Conservation (phyloP, 441 rosid species). For the Hypseocharis bilobata region DNA sequence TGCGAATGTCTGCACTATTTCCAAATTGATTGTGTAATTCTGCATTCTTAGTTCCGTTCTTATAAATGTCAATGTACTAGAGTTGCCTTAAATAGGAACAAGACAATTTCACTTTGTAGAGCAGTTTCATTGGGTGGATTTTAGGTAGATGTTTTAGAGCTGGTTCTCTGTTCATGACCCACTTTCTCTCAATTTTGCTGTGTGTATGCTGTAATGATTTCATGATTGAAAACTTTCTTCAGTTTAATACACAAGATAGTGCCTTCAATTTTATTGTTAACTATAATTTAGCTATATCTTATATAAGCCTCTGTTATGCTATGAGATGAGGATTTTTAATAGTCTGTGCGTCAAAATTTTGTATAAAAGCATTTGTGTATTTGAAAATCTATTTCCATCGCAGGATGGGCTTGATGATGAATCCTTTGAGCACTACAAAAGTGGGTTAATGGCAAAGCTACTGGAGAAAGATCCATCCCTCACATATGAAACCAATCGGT, state of each 20-base stretch:
- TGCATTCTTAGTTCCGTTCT: neutral
- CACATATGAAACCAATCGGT: constrained; percentile 60
- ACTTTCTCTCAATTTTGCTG: too few relatives aligned
- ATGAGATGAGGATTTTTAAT: neutral
- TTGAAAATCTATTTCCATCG: constrained; percentile 15
- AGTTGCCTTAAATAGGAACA: neutral
- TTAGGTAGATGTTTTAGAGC: neutral
- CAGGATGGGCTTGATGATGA: constrained; percentile 71
- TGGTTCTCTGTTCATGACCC: neutral
- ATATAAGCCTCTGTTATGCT: neutral
- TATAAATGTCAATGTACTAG: neutral
- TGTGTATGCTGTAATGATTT: too few relatives aligned
- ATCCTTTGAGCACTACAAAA: constrained; percentile 59
- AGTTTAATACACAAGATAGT: neutral
- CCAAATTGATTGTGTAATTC: neutral
- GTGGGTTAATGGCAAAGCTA: constrained; percentile 71
- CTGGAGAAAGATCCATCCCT: constrained; percentile 89
- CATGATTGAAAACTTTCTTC: neutral
- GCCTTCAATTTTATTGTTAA: neutral
- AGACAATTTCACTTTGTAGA: neutral
- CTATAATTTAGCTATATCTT: neutral
- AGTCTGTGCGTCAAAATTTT: neutral
- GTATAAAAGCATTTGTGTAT: neutral
- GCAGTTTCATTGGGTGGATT: neutral
- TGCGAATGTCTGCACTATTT: neutral